These are phyloP conservation scores for Tirmania nivea DNA, from an alignment of 495 filamentous ascomycete genomes.

Conservation along the genomic window DNA sequence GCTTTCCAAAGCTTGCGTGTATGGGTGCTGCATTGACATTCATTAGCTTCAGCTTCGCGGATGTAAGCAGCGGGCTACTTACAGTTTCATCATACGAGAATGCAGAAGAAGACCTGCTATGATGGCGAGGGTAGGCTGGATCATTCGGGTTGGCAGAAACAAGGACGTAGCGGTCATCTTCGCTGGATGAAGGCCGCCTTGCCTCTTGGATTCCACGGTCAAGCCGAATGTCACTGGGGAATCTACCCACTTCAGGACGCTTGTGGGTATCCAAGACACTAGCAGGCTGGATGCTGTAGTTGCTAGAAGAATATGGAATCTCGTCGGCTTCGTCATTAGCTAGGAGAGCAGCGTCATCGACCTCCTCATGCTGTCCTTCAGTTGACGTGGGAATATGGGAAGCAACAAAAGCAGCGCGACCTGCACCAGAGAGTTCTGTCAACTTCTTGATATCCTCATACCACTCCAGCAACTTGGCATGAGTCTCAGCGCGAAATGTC, in stretches of 20 bases:
- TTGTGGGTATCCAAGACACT: constrained; percentile 3
- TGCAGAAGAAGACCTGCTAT: background rate
- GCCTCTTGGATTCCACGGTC: constrained; percentile 7
- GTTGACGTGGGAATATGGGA: background rate
- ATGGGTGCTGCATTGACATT: constrained; percentile 3
- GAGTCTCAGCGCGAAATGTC: constrained; percentile 88
- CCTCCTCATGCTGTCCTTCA: constrained; percentile 3
- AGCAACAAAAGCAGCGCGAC: constrained; percentile 62
- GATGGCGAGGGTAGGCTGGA: background rate
- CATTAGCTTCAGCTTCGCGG: too few species aligned
- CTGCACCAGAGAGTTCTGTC: constrained; percentile 73
- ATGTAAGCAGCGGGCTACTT: background rate
- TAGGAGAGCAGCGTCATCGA: constrained; percentile 4
- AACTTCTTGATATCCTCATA: constrained; percentile 76
- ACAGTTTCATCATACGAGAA: background rate
- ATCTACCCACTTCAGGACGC: constrained; percentile 18
- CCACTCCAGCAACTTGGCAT: constrained; percentile 95
- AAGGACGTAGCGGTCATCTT: constrained; percentile 7
- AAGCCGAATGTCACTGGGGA: constrained; percentile 16
- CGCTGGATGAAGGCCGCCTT: background rate
- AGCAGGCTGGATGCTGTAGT: background rate
- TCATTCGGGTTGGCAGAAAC: background rate
- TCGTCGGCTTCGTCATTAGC: constrained; percentile 18
- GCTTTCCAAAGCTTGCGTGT: constrained; percentile 8
- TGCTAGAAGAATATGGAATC: constrained; percentile 23